phyloP scores from a whole-genome alignment of 2,329 filamentous ascomycete species.

The Cytospora chrysosperma region DNA sequence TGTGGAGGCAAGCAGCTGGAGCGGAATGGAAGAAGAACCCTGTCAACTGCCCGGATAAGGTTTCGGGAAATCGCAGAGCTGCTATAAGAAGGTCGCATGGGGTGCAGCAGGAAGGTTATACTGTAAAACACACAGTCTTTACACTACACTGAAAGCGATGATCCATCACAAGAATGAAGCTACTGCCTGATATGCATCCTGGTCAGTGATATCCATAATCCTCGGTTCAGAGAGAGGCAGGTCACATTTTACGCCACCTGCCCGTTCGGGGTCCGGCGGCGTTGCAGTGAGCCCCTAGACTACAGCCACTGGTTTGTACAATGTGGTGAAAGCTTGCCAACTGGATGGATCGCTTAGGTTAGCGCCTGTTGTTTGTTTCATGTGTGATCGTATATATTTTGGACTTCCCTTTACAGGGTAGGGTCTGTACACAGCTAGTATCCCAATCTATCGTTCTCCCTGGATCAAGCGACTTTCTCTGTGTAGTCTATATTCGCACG shows the following conservation, averaged over 20 bases:
- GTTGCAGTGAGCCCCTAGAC: background rate
- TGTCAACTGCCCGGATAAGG: background rate
- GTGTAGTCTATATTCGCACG: background rate
- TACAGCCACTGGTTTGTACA: background rate
- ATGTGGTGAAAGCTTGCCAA: background rate
- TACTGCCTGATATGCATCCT: background rate
- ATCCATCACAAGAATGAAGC: background rate
- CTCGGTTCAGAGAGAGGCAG: background rate
- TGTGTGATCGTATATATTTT: background rate
- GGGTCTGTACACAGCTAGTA: background rate
- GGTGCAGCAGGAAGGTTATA: background rate
- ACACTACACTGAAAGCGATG: background rate
- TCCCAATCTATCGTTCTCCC: background rate
- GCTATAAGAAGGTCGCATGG: background rate
- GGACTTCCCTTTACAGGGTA: background rate
- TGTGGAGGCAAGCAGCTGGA: background rate
- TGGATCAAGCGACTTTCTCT: background rate
- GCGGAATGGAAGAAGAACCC: background rate
- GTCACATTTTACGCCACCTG: background rate
- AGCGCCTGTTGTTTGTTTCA: background rate
- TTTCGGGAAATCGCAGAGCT: background rate
- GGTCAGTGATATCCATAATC: background rate
- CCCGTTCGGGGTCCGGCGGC: background rate
- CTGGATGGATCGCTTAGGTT: background rate
- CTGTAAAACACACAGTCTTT: background rate